Base-by-base conservation (phyloP, 1,139 yeast genomes). In the Suhomyces terraborum region DNA sequence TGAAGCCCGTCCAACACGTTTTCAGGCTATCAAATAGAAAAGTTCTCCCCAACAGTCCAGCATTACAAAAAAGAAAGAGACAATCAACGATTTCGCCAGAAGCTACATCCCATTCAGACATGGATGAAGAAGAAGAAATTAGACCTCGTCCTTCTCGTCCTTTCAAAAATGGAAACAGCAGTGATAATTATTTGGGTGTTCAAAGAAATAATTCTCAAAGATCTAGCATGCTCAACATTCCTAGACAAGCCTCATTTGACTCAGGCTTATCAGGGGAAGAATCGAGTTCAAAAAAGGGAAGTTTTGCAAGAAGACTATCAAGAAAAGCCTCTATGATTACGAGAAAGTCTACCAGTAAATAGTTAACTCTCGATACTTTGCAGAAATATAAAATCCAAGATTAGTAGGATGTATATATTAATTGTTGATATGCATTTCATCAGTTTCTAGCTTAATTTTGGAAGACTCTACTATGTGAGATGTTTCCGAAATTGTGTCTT, bases 1-100 rank as follows among this genome's bases (percentile, higher is more conserved):
- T 89, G 50, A 87, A 88, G 53, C 95, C 97, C 0, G 84, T 88
- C 5, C 76, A 77, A 18, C 87, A 80, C 50, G 89, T 91, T 1
- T 89, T 91, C 66, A 67, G 95, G 30, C 64, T 78, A 31, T 77
- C 89, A 2, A 82, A 77, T 49, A 65, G 75, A 4, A 82, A 75
- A 43, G 56, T 60, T 16, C 62, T 91, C 22, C 72, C 79, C 0
- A 58, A 62, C 8, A 82, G 89, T 32, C 88, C 93, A 0, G 93
- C 91, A 0, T 63, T 87, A 36, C 75, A 71, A 49, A 53, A 52
- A 18, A 50, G 65, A 40, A 21, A 13, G 2, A 21, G 19, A 20
- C 38, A 34, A 6, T 13, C 38, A 7, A 28, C 46, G 24, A 8
- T 13, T 3, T 27, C 36, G 4, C 9, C 24, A 5, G 39, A 32